These are phyloP conservation scores for Ceratocystis harringtonii DNA, from an alignment of 2,329 filamentous ascomycete genomes.

Conservation along the genomic window DNA sequence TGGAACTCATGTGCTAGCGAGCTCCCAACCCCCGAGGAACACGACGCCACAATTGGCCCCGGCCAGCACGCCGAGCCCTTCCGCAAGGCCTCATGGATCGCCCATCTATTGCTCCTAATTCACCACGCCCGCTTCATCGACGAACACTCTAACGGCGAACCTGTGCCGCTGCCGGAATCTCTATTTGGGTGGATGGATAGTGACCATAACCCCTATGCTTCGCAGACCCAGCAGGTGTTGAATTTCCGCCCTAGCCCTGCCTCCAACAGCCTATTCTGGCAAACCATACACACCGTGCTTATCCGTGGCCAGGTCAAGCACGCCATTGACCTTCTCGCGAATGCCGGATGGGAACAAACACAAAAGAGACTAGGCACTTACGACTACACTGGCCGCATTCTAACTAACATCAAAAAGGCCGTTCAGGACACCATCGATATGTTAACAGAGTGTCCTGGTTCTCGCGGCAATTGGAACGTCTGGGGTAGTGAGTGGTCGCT, in stretches of 20 bases:
- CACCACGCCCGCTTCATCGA: conserved; percentile 47
- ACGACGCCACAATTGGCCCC: conserved; percentile 49
- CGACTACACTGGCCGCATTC: conserved; percentile 58
- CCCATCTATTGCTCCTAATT: conserved; percentile 60
- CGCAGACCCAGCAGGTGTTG: conserved; percentile 51
- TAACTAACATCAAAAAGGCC: conserved; percentile 64
- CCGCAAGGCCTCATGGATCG: conserved; percentile 65
- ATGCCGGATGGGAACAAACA: conserved; percentile 66
- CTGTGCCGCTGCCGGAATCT: conserved; percentile 53
- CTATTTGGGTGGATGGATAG: conserved; percentile 70
- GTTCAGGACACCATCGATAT: conserved; percentile 52
- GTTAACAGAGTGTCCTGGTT: conserved; percentile 57
- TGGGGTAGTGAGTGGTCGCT: conserved; percentile 67
- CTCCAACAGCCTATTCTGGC: conserved; percentile 69
- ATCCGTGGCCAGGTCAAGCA: conserved; percentile 59
- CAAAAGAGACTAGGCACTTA: conserved; percentile 49
- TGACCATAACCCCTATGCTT: conserved; percentile 56
- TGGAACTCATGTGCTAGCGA: conserved; percentile 41
- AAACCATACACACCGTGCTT: conserved; percentile 57
- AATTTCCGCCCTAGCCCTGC: conserved; percentile 56
- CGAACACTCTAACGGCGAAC: conserved; percentile 27
- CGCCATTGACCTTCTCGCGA: conserved; percentile 51
- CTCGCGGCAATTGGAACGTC: conserved; percentile 64
- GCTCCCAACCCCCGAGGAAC: conserved; percentile 35
- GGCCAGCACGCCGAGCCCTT: conserved; percentile 46